phyloP scores from a whole-genome alignment of 305 asterid genomes.

The Ruellia speciosa region DNA sequence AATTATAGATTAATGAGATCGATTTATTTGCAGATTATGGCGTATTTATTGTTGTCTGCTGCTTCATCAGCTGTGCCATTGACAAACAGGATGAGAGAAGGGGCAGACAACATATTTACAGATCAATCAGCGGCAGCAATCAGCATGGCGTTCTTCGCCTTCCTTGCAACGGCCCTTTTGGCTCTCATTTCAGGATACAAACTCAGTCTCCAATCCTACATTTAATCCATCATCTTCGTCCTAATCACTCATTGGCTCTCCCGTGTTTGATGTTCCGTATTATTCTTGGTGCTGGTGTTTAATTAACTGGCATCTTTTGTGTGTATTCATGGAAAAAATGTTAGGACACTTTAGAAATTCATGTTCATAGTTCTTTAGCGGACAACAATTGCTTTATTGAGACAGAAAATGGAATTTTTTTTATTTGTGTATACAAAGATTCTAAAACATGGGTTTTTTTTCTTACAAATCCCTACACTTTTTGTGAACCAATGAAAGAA shows the following conservation, averaged over 20 bases:
- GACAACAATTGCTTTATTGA: constrained; percentile 9
- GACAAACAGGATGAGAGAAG: constrained; percentile 65
- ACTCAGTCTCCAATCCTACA: constrained; percentile 54
- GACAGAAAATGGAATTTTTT: not conserved
- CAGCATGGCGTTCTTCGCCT: constrained; percentile 72
- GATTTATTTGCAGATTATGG: constrained; percentile 26
- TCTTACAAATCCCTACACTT: not conserved
- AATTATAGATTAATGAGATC: too few species aligned
- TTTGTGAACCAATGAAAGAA: constrained; percentile 26
- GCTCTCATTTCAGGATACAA: constrained; percentile 69
- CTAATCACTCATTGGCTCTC: not conserved
- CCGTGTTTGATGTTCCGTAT: too few species aligned
- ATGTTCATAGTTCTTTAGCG: constrained; percentile 13
- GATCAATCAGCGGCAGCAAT: constrained; percentile 74
- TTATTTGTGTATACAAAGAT: not conserved
- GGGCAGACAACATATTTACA: constrained; percentile 65
- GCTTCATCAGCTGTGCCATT: constrained; percentile 79
- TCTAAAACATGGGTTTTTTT: not conserved
- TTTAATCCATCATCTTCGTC: constrained; percentile 27
- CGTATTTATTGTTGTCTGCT: constrained; percentile 69
- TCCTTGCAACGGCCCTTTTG: constrained; percentile 57
- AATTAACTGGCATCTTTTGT: constrained; percentile 11
- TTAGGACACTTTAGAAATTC: constrained; percentile 2
- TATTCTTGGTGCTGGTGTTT: not conserved
- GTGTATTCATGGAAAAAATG: not conserved